phyloP scores from a whole-genome alignment of 768 basidiomycete genomes.

The Boletus sensibilis region DNA sequence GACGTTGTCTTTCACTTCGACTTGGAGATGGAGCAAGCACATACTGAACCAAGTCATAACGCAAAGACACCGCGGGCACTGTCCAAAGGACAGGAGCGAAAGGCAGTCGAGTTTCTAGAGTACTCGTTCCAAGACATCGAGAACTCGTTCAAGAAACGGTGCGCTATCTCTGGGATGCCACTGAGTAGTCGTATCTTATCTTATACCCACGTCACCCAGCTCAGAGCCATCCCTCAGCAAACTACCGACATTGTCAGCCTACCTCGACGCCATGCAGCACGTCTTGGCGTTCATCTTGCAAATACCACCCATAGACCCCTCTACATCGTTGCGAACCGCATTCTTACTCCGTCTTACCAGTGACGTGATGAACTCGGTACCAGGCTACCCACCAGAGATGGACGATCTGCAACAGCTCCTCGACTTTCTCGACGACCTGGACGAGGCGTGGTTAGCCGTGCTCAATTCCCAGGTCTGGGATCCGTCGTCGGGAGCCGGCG shows the following conservation, averaged over 20 bases:
- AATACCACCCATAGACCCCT: conserved; percentile 73
- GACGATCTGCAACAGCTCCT: conserved; percentile 51
- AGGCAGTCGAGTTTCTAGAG: conserved; percentile 64
- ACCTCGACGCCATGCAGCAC: conserved; percentile 55
- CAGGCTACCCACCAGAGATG: conserved; percentile 54
- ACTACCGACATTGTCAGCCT: conserved; percentile 56
- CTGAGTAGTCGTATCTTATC: neutral
- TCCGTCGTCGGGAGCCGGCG: conserved; percentile 39
- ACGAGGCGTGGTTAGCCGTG: conserved; percentile 70
- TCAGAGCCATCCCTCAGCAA: conserved; percentile 41
- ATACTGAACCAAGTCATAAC: neutral
- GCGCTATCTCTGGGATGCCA: conserved; percentile 20
- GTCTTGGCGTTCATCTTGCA: conserved; percentile 65
- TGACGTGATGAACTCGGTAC: conserved; percentile 58
- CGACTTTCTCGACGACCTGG: conserved; percentile 70
- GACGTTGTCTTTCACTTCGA: neutral
- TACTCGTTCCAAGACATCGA: conserved; percentile 62
- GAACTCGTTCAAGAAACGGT: conserved; percentile 78
- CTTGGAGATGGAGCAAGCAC: neutral
- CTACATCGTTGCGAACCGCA: conserved; percentile 61
- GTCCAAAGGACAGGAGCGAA: conserved; percentile 58
- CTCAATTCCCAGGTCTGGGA: conserved; percentile 69
- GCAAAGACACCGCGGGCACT: conserved; percentile 32
- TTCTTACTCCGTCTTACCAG: conserved; percentile 72
- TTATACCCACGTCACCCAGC: conserved; percentile 10